A percentile compares a stretch with the other conserved stretches of the same genome.
phyloP scores from a whole-genome alignment of 1,284 basidiomycete genomes.

The Vanrija humicola region DNA sequence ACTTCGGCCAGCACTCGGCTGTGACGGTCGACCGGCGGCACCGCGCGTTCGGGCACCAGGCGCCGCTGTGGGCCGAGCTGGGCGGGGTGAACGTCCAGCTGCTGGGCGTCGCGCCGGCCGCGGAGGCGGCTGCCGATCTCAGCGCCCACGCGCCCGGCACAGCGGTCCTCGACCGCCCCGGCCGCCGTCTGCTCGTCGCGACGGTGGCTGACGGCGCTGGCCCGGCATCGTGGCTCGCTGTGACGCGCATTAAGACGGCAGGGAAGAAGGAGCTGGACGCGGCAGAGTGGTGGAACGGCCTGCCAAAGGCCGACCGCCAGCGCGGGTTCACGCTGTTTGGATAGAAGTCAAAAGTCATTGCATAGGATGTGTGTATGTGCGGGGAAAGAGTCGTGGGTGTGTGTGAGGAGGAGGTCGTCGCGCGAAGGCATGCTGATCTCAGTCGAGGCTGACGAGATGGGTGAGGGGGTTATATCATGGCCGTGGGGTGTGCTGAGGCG shows the following conservation, averaged over 20 bases:
- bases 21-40: conserved; percentile 57
- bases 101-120: neutral
- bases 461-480: too few species aligned
- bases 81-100: conserved; percentile 14
- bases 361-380: too few species aligned
- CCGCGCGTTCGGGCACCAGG: conserved; percentile 71
- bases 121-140: conserved; percentile 6
- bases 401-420: too few species aligned
- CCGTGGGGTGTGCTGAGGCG: too few species aligned
- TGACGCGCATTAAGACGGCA: conserved; percentile 59
- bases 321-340: conserved; percentile 12
- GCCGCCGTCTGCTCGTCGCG: conserved; percentile 53
- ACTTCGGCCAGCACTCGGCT: conserved; percentile 61
- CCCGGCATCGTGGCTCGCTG: conserved; percentile 48
- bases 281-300: conserved; percentile 62
- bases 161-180: conserved; percentile 50
- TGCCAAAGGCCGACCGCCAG: conserved; percentile 26
- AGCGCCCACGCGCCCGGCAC: conserved; percentile 9
- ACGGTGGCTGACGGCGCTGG: conserved; percentile 51
- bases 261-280: conserved; percentile 54
- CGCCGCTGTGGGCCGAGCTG: conserved; percentile 47
- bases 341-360: neutral
- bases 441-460: too few species aligned
- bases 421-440: too few species aligned
- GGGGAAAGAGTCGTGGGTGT: too few species aligned